Evolutionary conservation across 148 eudicot species (phyloP), one percentile per base, ranked within the genome.

Genomic region (Fagopyrum tataricum): DNA sequence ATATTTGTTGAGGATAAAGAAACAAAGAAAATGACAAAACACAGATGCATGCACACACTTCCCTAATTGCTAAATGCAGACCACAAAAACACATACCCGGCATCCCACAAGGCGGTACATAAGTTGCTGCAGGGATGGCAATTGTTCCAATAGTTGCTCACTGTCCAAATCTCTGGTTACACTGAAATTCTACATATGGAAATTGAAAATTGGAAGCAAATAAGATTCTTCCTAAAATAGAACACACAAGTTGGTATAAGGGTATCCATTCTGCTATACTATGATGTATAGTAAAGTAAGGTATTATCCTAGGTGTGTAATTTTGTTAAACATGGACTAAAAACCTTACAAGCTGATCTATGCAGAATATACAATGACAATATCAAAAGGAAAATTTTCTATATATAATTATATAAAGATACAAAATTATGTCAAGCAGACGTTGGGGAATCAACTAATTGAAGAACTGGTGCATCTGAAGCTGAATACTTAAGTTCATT

Each of bases 91-190:
- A 70, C 37, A 67, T 90, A 91, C 98, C 92, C 90, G 90, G 76
- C 99, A 95, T 74, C 99, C 99, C 78, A 90, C 73, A 68, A 95
- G 88, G 59, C 96, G 99, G 77, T 85, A 85, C 21, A 95, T 76
- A 73, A 95, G 84, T 80, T 92, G 96, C 80, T 95, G 99, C 79
- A 95, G 82, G 76, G 97, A 90, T 73, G 97, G 96, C 84, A 95
- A 78, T 68, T 91, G 99, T 64, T 90, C 99, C 84, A 95, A 72
- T 58, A 92, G 76, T 79, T 88, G 88, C 79, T 95, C 92, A 79
- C 88, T 81, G 53, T 83, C 84, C 84, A 95, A 81, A 74, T 90
- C 94, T 76, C 99, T 87, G 47, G 99, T 92, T 85, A 81, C 88
- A 76, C 99, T 88, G 76, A 85, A 87, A 44, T 93, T 96, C 97